A percentile compares a stretch with the other conserved stretches of the same genome.
Evolutionary conservation across 306 rosid species (phyloP).

Genomic region (Corylus avellana): DNA sequence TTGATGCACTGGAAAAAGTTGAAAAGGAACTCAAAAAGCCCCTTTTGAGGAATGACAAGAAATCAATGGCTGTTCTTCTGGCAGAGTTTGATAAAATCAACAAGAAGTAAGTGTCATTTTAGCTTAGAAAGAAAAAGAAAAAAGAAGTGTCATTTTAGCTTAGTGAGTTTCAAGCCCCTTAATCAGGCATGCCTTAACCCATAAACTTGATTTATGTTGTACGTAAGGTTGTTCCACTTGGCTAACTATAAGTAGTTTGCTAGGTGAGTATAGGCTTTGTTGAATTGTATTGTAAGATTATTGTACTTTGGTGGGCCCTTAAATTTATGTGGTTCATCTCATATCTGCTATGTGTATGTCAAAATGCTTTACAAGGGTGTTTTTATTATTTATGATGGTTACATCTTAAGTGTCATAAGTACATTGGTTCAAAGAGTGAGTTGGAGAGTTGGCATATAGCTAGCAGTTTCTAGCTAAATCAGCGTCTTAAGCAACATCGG

Average conservation of each 20-base stretch:
- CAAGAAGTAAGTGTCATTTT: constrained; percentile 53
- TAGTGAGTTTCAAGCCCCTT: no score
- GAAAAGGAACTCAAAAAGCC: constrained; percentile 85
- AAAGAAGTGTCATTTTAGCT: no score
- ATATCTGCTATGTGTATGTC: not conserved
- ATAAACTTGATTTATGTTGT: not conserved
- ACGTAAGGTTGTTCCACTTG: not conserved
- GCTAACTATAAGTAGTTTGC: not conserved
- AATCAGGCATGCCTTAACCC: not conserved
- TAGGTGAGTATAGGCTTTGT: not conserved
- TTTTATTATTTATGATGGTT: not conserved
- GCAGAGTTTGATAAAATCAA: constrained; percentile 88
- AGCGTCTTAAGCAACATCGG: not conserved
- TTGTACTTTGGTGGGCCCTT: not conserved
- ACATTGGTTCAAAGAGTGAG: not conserved
- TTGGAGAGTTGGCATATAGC: not conserved
- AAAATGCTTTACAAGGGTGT: not conserved
- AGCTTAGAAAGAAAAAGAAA: no score
- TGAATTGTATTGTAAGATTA: not conserved
- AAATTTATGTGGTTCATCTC: not conserved
- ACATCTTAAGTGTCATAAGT: not conserved
- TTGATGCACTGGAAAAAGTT: constrained; percentile 83
- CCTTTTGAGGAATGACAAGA: constrained; percentile 81
- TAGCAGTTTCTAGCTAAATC: not conserved
- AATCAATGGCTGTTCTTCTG: constrained; percentile 82